These are phyloP conservation scores for Naegleria lovaniensis DNA, from an alignment of 208 protist genomes.

Conservation along the genomic window DNA sequence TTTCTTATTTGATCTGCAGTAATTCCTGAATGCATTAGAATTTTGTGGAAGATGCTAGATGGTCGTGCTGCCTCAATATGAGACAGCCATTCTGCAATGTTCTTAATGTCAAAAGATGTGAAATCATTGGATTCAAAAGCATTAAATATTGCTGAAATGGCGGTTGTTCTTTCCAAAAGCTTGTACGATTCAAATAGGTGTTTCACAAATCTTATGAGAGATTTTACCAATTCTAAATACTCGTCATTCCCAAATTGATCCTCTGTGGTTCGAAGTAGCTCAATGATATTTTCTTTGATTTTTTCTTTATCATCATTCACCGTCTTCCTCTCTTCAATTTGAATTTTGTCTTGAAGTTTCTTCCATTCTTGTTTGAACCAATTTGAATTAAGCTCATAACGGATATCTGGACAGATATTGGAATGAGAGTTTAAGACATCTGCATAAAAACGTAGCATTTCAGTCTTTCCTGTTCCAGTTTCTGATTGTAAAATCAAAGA, in stretches of 20 bases:
- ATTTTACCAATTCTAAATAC: background rate
- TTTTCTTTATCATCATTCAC: background rate
- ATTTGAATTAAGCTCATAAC: background rate
- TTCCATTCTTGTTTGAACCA: background rate
- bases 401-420: background rate
- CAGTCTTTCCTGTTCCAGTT: background rate
- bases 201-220: background rate
- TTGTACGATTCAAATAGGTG: background rate
- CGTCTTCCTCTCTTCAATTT: background rate
- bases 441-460: background rate
- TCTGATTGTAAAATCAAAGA: background rate
- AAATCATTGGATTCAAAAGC: slow-evolving; percentile 14
- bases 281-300: background rate
- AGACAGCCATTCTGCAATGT: background rate
- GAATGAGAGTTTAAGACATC: background rate
- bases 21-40: slow-evolving; percentile 45
- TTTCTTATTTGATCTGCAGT: slow-evolving; percentile 33
- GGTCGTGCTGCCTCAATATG: background rate
- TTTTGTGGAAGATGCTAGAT: slow-evolving; percentile 39
- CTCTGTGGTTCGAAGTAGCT: background rate
- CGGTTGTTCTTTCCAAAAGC: background rate
- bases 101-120: slow-evolving; percentile 15
- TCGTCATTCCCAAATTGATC: background rate
- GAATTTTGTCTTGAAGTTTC: background rate
- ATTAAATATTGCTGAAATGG: background rate